Base-by-base conservation (phyloP, 176 grass and related monocot genomes). In the Eremochloa ophiuroides region DNA sequence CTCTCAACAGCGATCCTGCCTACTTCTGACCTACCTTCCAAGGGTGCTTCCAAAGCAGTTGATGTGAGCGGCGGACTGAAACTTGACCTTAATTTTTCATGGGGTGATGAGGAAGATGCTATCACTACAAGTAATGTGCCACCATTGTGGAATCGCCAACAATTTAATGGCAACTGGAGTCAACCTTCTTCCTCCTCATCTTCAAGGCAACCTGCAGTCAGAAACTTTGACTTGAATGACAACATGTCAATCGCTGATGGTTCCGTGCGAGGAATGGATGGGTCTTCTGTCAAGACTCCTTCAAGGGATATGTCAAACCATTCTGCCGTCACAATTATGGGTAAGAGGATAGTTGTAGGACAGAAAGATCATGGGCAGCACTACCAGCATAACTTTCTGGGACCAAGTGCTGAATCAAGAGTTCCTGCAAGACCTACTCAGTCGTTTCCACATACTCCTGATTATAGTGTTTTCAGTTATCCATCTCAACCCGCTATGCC, bases 201-300 rank as follows among this genome's bases (percentile, higher is more conserved):
- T 66, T 82, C 84, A 85, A 83, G 73, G 78, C 80, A 89, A 68
- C 87, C 87, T 87, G 69, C 78, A 61, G 61, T 73, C 9, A 87
- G 85, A 68, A 89, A 91, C 75, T 94, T 94, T 28, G 89, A 91
- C 66, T 85, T 94, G 82, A 94, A 92, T 84, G 90, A 94, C 70
- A 80, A 76, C 72, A 83, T 77, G 58, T 84, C 89, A 8, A 27
- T 65, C 10, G 4, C 72, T 17, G 82, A 85, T 89, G 82, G 71
- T 62, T 59, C 62, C 85, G 63, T 74, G 7, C 81, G 68, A 72
- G 76, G 31, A n/a, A 41, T 69, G n/a, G 71, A 69, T 70, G 74
- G 73, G 55, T 79, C 73, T 27, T 84, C 17, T 88, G 66, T 50
- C 41, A 76, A 84, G 80, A 61, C 69, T 61, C 83, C 80, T 75